Evolutionary conservation across 805 yeast genomes (phyloP).

Genomic region (Hyphopichia homilentoma): DNA sequence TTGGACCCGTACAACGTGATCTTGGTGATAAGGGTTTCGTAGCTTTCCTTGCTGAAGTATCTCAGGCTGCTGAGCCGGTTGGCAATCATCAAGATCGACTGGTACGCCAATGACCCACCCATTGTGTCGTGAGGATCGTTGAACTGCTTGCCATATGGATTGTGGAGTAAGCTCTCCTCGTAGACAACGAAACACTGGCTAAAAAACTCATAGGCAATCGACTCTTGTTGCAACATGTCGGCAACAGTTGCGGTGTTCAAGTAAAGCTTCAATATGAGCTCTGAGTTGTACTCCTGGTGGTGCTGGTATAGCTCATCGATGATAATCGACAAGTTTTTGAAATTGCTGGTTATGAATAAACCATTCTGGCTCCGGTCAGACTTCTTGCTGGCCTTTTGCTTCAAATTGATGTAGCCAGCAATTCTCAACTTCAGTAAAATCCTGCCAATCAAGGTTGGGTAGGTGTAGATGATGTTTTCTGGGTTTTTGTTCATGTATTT

Average conservation of each 20-base stretch:
- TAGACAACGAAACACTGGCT: slow-evolving; percentile 84
- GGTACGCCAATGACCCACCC: slow-evolving; percentile 49
- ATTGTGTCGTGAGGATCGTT: slow-evolving; percentile 35
- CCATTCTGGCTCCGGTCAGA: slow-evolving; percentile 18
- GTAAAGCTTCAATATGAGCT: slow-evolving; percentile 46
- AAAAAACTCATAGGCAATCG: slow-evolving; percentile 80
- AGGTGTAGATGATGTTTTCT: slow-evolving; percentile 57
- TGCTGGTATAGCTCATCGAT: slow-evolving; percentile 60
- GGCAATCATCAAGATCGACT: slow-evolving; percentile 43
- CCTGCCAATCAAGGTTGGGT: slow-evolving; percentile 69
- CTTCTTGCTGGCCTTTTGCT: slow-evolving; percentile 27
- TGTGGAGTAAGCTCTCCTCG: slow-evolving; percentile 51
- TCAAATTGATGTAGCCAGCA: slow-evolving; percentile 22
- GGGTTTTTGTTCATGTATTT: slow-evolving; percentile 53
- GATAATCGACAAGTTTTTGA: slow-evolving; percentile 69
- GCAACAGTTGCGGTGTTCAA: slow-evolving; percentile 71
- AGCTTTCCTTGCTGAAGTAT: slow-evolving; percentile 58
- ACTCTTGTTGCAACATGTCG: slow-evolving; percentile 69
- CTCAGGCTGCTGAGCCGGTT: slow-evolving; percentile 42
- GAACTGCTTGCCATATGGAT: slow-evolving; percentile 10
- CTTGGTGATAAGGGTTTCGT: slow-evolving; percentile 78
- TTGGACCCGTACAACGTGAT: slow-evolving; percentile 86
- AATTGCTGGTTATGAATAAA: slow-evolving; percentile 44
- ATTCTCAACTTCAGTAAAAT: slow-evolving; percentile 58
- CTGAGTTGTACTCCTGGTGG: slow-evolving; percentile 29